A percentile compares a stretch with the other conserved stretches of the same genome.
phyloP scores from a whole-genome alignment of 805 yeast species.

The Tetrapisispora fleetii region DNA sequence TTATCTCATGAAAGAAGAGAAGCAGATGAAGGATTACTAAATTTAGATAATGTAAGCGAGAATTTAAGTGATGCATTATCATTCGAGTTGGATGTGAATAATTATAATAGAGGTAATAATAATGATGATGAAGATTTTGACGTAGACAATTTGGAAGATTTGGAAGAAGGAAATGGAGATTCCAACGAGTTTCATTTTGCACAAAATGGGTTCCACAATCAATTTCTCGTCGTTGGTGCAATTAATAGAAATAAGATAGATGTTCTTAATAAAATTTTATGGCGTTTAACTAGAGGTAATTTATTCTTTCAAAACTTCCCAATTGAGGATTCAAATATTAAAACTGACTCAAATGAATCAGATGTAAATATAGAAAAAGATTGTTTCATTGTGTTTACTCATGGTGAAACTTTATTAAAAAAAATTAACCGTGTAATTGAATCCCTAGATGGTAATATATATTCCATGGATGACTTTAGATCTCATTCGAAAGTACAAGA shows the following conservation, averaged over 20 bases:
- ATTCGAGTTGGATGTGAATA: constrained; percentile 10
- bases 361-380: constrained; percentile 52
- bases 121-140: not conserved
- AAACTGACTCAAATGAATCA: constrained; percentile 33
- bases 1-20: constrained; percentile 16
- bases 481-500: constrained; percentile 30
- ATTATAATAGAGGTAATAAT: constrained; percentile 3
- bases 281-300: constrained; percentile 93
- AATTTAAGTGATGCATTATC: constrained; percentile 22
- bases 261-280: constrained; percentile 68
- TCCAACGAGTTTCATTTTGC: constrained; percentile 30
- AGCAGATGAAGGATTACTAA: constrained; percentile 10
- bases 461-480: constrained; percentile 33
- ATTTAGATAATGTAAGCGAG: constrained; percentile 12
- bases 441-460: constrained; percentile 73
- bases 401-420: constrained; percentile 65
- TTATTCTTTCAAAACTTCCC: constrained; percentile 67
- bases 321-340: constrained; percentile 53
- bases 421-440: constrained; percentile 79
- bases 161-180: not conserved
- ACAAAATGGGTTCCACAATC: constrained; percentile 31
- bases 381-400: constrained; percentile 83
- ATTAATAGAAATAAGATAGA: constrained; percentile 61
- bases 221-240: constrained; percentile 54
- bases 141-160: not conserved